These are phyloP conservation scores for Tolypocladium guangdongense DNA, from an alignment of 2,329 filamentous ascomycete genomes.

Conservation along the genomic window DNA sequence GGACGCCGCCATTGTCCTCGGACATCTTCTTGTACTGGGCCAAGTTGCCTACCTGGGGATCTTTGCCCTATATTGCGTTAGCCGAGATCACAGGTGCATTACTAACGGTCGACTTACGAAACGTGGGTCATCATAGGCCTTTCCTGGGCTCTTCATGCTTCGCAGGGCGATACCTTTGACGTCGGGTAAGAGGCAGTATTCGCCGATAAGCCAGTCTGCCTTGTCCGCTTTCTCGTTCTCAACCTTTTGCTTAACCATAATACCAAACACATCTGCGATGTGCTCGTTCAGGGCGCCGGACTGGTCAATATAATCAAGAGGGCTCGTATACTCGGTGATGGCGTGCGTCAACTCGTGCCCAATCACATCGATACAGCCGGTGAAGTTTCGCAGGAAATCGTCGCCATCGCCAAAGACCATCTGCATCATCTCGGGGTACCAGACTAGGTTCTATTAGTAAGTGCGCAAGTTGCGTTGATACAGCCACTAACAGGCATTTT, in stretches of 20 bases:
- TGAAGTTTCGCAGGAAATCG: conserved; percentile 39
- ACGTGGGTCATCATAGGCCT: conserved; percentile 39
- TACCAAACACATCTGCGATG: conserved; percentile 44
- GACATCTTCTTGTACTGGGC: conserved; percentile 25
- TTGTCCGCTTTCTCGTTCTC: conserved; percentile 31
- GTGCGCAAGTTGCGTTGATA: no score
- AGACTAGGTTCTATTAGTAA: conserved; percentile 26
- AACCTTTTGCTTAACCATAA: conserved; percentile 44
- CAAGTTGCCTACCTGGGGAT: conserved; percentile 41
- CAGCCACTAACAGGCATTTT: conserved; percentile 35
- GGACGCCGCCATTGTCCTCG: conserved; percentile 42
- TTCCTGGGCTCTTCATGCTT: conserved; percentile 43
- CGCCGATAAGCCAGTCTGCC: conserved; percentile 45
- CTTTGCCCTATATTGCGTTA: conserved; percentile 39
- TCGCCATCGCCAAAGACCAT: conserved; percentile 48
- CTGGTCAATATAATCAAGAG: conserved; percentile 38
- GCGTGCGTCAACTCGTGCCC: conserved; percentile 47
- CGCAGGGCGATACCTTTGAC: conserved; percentile 41
- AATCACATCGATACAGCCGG: conserved; percentile 42
- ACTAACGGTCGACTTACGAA: no score
- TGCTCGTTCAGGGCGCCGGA: conserved; percentile 48
- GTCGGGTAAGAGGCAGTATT: conserved; percentile 38
- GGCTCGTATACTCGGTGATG: conserved; percentile 37
- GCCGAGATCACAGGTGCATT: no score
- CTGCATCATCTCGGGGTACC: conserved; percentile 35